Evolutionary conservation across 1,284 basidiomycete genomes (phyloP).

Genomic region (Garcileccinum viscosum): DNA sequence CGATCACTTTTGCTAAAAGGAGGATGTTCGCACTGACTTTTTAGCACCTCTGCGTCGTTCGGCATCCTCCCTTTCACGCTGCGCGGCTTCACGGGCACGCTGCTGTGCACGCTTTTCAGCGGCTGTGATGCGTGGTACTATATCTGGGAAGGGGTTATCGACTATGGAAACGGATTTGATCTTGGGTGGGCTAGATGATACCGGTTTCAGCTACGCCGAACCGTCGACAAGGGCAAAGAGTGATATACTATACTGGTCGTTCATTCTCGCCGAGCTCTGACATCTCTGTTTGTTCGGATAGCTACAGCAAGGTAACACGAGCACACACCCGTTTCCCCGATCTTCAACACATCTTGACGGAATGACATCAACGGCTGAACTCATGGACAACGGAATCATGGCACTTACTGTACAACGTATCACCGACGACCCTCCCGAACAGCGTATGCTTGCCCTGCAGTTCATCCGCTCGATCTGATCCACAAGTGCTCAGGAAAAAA

Average conservation of each 20-base stretch:
- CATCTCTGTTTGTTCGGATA: not conserved
- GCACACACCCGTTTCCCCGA: constrained; percentile 79
- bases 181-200: constrained; percentile 76
- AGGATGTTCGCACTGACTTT: constrained; percentile 61
- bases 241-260: constrained; percentile 79
- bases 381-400: not conserved
- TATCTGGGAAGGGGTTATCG: constrained; percentile 94
- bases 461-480: constrained; percentile 82
- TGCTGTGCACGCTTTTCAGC: constrained; percentile 87
- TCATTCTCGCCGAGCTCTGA: constrained; percentile 84
- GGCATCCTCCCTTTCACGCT: constrained; percentile 79
- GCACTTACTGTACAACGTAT: constrained; percentile 85
- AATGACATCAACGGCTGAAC: constrained; percentile 2
- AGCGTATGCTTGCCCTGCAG: constrained; percentile 88
- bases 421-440: constrained; percentile 82
- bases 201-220: constrained; percentile 10
- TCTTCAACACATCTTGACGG: constrained; percentile 81
- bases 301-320: not conserved
- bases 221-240: not conserved
- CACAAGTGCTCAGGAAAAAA: not conserved
- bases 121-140: constrained; percentile 95
- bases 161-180: constrained; percentile 84
- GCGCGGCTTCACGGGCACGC: constrained; percentile 76
- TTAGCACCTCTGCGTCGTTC: constrained; percentile 78
- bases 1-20: not conserved